Evolutionary conservation across 2,329 filamentous ascomycete genomes (phyloP).

Genomic region (Colletotrichum magnum): DNA sequence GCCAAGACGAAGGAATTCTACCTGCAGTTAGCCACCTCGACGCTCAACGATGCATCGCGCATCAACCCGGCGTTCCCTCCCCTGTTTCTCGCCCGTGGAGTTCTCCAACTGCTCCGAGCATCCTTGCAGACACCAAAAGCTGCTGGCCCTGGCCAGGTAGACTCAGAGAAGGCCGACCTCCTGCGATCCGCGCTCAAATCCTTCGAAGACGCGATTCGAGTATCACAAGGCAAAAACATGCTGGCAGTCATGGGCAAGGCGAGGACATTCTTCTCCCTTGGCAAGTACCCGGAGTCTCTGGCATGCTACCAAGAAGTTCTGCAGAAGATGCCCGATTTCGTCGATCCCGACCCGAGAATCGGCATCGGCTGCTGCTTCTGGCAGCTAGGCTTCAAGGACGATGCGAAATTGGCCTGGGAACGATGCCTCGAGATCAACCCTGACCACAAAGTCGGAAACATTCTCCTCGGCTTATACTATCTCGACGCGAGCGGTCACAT

Average conservation of each 20-base stretch:
- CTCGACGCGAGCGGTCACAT: slow-evolving; percentile 89
- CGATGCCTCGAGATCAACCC: slow-evolving; percentile 84
- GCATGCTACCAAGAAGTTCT: slow-evolving; percentile 90
- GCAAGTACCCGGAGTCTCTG: slow-evolving; percentile 87
- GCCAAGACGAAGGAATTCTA: slow-evolving; percentile 94
- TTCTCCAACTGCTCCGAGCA: slow-evolving; percentile 88
- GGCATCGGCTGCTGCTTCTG: slow-evolving; percentile 98
- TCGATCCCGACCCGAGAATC: slow-evolving; percentile 94
- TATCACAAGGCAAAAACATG: slow-evolving; percentile 89
- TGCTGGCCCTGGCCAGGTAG: slow-evolving; percentile 72
- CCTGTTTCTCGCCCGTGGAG: slow-evolving; percentile 90
- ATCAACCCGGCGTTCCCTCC: slow-evolving; percentile 94
- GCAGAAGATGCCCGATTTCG: slow-evolving; percentile 85
- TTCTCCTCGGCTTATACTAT: slow-evolving; percentile 90
- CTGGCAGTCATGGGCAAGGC: slow-evolving; percentile 93
- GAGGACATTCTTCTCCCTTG: slow-evolving; percentile 87
- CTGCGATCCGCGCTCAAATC: slow-evolving; percentile 89
- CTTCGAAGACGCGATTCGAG: slow-evolving; percentile 92
- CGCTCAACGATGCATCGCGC: slow-evolving; percentile 94
- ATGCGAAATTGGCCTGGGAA: slow-evolving; percentile 93
- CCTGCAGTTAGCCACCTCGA: slow-evolving; percentile 89
- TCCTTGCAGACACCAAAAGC: slow-evolving; percentile 86
- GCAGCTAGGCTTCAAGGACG: slow-evolving; percentile 94
- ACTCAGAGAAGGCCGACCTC: slow-evolving; percentile 83
- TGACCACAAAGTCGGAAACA: slow-evolving; percentile 90